Evolutionary conservation across 495 filamentous ascomycete species (phyloP), one percentile per base, ranked within the genome.

Genomic region (Cryomyces minteri): DNA sequence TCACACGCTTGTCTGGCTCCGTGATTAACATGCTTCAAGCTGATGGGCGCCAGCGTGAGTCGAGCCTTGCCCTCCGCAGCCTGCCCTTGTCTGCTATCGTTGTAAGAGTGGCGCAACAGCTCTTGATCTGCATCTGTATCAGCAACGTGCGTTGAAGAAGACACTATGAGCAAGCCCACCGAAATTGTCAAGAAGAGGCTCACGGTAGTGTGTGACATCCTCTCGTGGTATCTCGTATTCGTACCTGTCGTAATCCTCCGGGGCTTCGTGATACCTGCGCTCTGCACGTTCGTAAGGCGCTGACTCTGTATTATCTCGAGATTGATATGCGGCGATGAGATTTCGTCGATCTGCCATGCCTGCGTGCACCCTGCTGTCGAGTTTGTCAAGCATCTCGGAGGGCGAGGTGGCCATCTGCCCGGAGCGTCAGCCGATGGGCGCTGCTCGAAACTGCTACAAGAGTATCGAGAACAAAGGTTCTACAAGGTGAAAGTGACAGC

Each of bases 131-230:
- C 29, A 25, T 7, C 9, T 4, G 33, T 38, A 10, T 10, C 12
- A 14, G 12, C 34, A 38, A 10, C 9, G 12, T 38, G 34, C 34
- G 9, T 9, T 3, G 34, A 9, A 38, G 34, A 38, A 14, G 3
- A 38, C 9, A 38, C 34, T 38, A 3, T 14, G 14, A 25, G 18
- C 18, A 12, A 1, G 54, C 62, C 54, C 47, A 76, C 72, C 71
- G 56, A 73, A 73, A 4, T 61, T 64, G 64, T 74, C 70, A 44
- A 45, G 54, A n/a, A 43, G 40, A 41, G 25, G 40, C 2, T 30
- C 28, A 10, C n/a, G 8, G 9, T 9, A 1, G 8, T 11, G 8
- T 41, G 40, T 9, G 10, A 9, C 4, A 9, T 41, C 40, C 9
- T 41, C 40, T 41, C 28, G 9, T 10, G 40, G 8, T 11, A 37